Conservation (phyloP, 345 rosid species). For the Moringa oleifera region DNA sequence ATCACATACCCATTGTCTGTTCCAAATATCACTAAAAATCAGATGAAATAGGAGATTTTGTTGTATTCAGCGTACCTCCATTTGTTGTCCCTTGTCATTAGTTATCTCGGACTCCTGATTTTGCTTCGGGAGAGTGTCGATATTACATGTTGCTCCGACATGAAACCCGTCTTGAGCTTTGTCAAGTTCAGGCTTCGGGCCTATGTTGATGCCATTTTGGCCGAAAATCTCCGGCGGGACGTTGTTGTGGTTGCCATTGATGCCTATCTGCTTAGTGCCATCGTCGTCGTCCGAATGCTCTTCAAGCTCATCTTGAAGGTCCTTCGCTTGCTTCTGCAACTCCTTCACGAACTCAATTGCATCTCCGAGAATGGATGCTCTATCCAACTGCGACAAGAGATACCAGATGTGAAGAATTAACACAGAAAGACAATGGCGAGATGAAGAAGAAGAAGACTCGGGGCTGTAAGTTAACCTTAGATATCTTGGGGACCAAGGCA, state of each 20-base stretch:
- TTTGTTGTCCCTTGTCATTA: constrained; percentile 73
- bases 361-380: constrained; percentile 88
- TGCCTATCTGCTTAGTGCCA: constrained; percentile 32
- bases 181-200: constrained; percentile 19
- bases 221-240: constrained; percentile 27
- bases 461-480: constrained; percentile 54
- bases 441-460: too few species aligned
- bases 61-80: too few species aligned
- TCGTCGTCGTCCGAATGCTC: constrained; percentile 67
- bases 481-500: constrained; percentile 74
- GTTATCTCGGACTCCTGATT: constrained; percentile 40
- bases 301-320: constrained; percentile 84
- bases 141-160: constrained; percentile 31
- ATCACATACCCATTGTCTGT: too few species aligned
- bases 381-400: constrained; percentile 48
- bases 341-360: constrained; percentile 88
- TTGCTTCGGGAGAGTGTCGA: constrained; percentile 30
- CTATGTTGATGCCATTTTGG: constrained; percentile 35
- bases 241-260: constrained; percentile 20
- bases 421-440: too few species aligned
- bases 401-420: neutral
- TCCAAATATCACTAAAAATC: too few species aligned
- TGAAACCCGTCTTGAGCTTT: constrained; percentile 26
- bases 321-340: constrained; percentile 62
- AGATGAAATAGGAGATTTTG: too few species aligned